These are phyloP conservation scores for Narthecium ossifragum DNA, from an alignment of 106 monocot species.

Conservation along the genomic window DNA sequence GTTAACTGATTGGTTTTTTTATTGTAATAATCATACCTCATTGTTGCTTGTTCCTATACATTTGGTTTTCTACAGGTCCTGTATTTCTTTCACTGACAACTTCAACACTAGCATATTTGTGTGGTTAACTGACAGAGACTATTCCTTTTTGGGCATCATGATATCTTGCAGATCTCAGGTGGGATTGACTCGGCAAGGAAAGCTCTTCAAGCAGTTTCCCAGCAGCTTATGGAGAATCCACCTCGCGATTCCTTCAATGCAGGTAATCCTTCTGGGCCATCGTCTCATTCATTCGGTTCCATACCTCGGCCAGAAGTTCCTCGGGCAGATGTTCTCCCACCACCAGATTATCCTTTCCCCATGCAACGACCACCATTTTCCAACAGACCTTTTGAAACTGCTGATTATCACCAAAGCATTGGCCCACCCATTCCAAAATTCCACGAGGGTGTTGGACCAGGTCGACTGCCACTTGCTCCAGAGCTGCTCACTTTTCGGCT, in stretches of 20 bases:
- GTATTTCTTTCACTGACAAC: neutral
- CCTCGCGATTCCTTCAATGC: slow-evolving; percentile 39
- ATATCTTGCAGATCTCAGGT: slow-evolving; percentile 27
- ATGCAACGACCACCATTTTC: slow-evolving; percentile 34
- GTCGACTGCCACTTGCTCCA: slow-evolving; percentile 25
- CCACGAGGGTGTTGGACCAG: slow-evolving; percentile 26
- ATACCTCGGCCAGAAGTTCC: slow-evolving; percentile 21
- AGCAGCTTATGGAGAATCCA: slow-evolving; percentile 67
- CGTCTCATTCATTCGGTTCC: slow-evolving; percentile 29
- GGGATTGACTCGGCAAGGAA: slow-evolving; percentile 29
- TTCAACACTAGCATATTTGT: neutral
- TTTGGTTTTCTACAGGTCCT: neutral
- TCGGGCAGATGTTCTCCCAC: slow-evolving; percentile 28
- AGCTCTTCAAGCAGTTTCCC: slow-evolving; percentile 64
- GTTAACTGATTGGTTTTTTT: neutral
- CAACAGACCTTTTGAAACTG: slow-evolving; percentile 33
- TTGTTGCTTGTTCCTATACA: neutral
- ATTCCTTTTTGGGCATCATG: neutral
- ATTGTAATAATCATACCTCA: neutral
- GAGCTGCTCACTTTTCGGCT: slow-evolving; percentile 58
- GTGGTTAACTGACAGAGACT: neutral
- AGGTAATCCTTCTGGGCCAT: slow-evolving; percentile 28
- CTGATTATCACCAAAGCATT: slow-evolving; percentile 24
- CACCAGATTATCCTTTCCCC: slow-evolving; percentile 33
- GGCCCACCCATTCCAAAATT: slow-evolving; percentile 44